phyloP scores from a whole-genome alignment of 805 yeast genomes.

The Schizosaccharomyces cryophilus region DNA sequence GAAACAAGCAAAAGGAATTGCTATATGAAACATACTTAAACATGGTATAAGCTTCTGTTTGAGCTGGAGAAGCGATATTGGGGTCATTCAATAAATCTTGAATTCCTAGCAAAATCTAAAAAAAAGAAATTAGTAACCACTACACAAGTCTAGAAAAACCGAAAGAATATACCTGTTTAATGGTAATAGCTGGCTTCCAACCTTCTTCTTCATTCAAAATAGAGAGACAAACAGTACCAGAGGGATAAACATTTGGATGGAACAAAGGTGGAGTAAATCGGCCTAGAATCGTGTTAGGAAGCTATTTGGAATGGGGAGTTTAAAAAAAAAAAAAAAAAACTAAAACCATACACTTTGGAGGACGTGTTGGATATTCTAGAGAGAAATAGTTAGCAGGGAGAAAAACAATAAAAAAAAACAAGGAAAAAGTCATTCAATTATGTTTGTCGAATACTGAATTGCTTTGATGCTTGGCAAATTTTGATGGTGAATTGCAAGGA shows the following conservation, averaged over 20 bases:
- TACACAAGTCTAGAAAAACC: constrained; percentile 33
- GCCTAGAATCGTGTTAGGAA: constrained; percentile 81
- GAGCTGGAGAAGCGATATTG: constrained; percentile 90
- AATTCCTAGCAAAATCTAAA: constrained; percentile 49
- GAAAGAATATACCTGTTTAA: constrained; percentile 12
- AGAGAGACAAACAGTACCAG: constrained; percentile 85
- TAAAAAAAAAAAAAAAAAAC: constrained; percentile 21
- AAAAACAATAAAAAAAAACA: background rate
- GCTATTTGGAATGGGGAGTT: too few species aligned
- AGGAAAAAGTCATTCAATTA: background rate
- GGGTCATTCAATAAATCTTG: constrained; percentile 80
- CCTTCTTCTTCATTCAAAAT: constrained; percentile 86
- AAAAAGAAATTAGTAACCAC: background rate
- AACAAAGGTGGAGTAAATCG: constrained; percentile 72
- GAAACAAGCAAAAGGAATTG: background rate
- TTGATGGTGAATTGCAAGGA: background rate
- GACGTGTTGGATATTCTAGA: constrained; percentile 2
- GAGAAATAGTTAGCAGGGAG: background rate
- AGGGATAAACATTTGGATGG: constrained; percentile 94
- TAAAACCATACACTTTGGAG: background rate
- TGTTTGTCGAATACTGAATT: background rate
- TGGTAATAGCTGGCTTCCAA: constrained; percentile 91
- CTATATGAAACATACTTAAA: constrained; percentile 6
- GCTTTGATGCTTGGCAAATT: background rate
- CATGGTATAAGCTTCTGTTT: constrained; percentile 86